phyloP scores from a whole-genome alignment of 176 grass and related monocot species.

The Aegilops sharonensis region DNA sequence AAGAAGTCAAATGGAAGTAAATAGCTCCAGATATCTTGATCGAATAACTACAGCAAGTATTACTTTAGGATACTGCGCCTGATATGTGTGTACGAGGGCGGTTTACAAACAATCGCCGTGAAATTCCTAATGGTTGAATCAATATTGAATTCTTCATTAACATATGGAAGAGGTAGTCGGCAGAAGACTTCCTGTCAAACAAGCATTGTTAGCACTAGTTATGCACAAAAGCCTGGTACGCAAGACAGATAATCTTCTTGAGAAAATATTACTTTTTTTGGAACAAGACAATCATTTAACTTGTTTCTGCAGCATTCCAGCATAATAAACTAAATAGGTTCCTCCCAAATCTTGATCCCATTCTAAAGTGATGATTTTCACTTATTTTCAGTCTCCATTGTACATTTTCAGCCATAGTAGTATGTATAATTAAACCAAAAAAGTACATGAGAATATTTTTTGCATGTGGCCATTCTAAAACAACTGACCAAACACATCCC shows the following conservation, averaged over 20 bases:
- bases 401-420: background rate
- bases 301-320: conserved; percentile 11
- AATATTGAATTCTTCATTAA: conserved; percentile 84
- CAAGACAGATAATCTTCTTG: background rate
- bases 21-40: conserved; percentile 13
- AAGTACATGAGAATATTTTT: background rate
- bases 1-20: background rate
- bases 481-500: background rate
- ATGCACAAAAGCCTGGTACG: conserved; percentile 18
- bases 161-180: conserved; percentile 89
- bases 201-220: conserved; percentile 34
- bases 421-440: background rate
- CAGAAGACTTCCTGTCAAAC: conserved; percentile 74
- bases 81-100: conserved; percentile 67
- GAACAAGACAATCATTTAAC: background rate
- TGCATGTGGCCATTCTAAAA: background rate
- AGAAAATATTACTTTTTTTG: conserved; percentile 5
- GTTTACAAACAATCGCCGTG: conserved; percentile 52
- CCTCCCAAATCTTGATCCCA: background rate
- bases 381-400: background rate
- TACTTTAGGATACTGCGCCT: conserved; percentile 89
- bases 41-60: background rate
- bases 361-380: conserved; percentile 3
- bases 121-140: conserved; percentile 54
- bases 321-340: conserved; percentile 17